Percentiles rank a stretch among this genome's conserved stretches.
Conservation (phyloP, 2,329 filamentous ascomycete genomes). For the Pseudogymnoascus destructans region DNA sequence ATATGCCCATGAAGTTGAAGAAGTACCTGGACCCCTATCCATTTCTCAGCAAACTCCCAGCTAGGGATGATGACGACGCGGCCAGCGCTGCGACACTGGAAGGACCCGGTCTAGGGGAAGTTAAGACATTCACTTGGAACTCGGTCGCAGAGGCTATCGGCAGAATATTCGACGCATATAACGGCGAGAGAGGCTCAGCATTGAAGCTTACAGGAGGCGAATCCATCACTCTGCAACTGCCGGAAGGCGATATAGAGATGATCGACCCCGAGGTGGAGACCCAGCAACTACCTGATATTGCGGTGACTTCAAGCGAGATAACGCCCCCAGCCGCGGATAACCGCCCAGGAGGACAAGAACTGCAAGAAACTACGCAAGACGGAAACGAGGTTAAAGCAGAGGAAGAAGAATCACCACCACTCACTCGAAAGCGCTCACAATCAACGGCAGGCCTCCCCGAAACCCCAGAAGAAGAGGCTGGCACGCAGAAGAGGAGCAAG, state of each 20-base stretch:
- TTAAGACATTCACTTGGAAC: constrained; percentile 18
- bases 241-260: constrained; percentile 13
- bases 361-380: background rate
- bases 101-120: constrained; percentile 10
- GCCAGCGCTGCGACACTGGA: background rate
- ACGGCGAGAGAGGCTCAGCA: background rate
- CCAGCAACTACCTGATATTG: background rate
- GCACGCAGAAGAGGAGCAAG: constrained; percentile 50
- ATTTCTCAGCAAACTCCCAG: constrained; percentile 31
- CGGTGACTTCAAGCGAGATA: background rate
- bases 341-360: background rate
- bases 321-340: background rate
- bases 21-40: constrained; percentile 48
- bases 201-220: background rate
- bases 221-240: constrained; percentile 18
- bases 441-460: constrained; percentile 47
- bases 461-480: constrained; percentile 41
- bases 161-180: constrained; percentile 12
- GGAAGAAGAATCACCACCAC: constrained; percentile 7
- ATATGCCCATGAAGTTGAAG: constrained; percentile 38
- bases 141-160: constrained; percentile 21
- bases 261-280: background rate
- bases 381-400: constrained; percentile 1
- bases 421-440: constrained; percentile 47
- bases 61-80: background rate